Base-by-base conservation (phyloP, 2,329 filamentous ascomycete genomes). In the Cadophora luteo-olivacea region DNA sequence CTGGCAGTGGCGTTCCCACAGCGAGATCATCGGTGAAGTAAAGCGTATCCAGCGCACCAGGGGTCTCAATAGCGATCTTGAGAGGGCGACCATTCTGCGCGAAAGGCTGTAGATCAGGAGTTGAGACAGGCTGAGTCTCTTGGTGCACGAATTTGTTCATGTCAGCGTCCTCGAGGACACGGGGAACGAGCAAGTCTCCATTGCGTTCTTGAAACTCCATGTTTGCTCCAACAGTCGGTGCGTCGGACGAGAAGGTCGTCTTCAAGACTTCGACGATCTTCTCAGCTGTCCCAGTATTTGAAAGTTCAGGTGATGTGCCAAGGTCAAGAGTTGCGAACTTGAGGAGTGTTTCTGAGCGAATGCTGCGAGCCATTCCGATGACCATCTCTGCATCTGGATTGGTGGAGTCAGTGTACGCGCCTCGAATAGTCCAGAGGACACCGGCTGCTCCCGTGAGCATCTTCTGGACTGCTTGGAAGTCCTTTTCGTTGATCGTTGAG, bases 361-460 rank as follows among this genome's bases (percentile, higher is more conserved):
- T 60, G 19, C 70, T 76, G 36, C 77, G 58, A 60, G 74, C 69
- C 69, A 78, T 69, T 22, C 78, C 75, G 41, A 75, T 61, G 7
- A 75, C 70, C 72, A 76, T 72, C 32, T 72, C 60, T 4, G 70
- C 68, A 65, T 75, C 66, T 16, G 74, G 74, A 24, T 72, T 70
- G 1, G 69, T 45, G 61, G 73, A 69, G 45, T 77, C 77, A 74
- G 70, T 80, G 36, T 83, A 80, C 1, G 81, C 82, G 4, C 81
- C 81, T 0, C 77, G 75, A 0, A 83, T 83, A 22, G 85, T 69
- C 84, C 85, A 88, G 0, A 87, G 58, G 1, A 87, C 71, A 1
- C 80, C 78, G 19, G 77, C 79, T 0, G 81, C 76, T 1, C 63
- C 64, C 4, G 74, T 72, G 2, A 84, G 74, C 19, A 88, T 72